Percentiles rank a stretch among this genome's conserved stretches.
phyloP scores from a whole-genome alignment of 495 filamentous ascomycete genomes.

The Sordaria brevicollis region DNA sequence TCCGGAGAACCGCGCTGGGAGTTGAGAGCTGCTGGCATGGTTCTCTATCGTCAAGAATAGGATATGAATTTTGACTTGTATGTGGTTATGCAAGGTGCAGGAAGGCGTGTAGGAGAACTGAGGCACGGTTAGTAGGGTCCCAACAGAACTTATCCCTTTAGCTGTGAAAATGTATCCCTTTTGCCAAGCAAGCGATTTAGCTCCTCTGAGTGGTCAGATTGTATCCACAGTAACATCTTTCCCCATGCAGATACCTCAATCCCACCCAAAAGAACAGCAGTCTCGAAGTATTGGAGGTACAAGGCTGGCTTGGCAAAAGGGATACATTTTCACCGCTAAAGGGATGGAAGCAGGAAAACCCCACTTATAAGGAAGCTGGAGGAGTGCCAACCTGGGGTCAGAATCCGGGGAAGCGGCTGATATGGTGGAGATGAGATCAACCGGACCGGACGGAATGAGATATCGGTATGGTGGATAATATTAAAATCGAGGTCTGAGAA shows the following conservation, averaged over 20 bases:
- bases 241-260: too few species aligned
- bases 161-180: too few species aligned
- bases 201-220: too few species aligned
- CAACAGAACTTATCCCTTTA: neutral
- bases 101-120: neutral
- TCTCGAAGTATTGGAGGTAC: too few species aligned
- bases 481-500: neutral
- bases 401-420: neutral
- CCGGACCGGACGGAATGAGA: neutral
- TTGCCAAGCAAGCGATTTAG: too few species aligned
- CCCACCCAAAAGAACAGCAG: too few species aligned
- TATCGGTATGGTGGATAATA: neutral
- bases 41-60: neutral
- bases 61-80: neutral
- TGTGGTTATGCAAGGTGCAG: neutral
- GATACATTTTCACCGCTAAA: too few species aligned
- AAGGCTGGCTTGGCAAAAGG: too few species aligned
- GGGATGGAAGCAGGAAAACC: neutral
- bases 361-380: neutral
- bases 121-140: neutral
- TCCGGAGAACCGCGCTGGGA: conserved; percentile 32
- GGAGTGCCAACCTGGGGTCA: neutral
- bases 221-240: too few species aligned
- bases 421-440: neutral
- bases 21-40: conserved; percentile 48